Evolutionary conservation across 1,284 basidiomycete species (phyloP).

Genomic region (Cutaneotrichosporon daszewskae): DNA sequence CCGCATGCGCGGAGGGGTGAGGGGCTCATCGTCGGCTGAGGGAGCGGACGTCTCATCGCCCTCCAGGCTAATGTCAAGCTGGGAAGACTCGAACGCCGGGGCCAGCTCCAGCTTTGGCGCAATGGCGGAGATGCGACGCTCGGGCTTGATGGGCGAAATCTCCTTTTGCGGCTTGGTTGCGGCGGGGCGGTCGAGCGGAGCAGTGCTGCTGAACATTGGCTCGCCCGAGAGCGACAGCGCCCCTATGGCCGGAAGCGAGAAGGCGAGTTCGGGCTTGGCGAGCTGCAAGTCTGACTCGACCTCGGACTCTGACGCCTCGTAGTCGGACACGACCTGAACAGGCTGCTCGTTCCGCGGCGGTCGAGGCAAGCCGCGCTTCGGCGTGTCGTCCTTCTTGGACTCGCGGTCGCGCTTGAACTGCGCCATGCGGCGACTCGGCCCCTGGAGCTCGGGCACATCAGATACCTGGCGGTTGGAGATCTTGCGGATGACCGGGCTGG

Average conservation of each 20-base stretch:
- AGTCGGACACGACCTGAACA: slow-evolving; percentile 9
- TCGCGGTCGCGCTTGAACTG: slow-evolving; percentile 17
- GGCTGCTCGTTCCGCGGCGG: slow-evolving; percentile 31
- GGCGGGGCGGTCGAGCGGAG: too few relatives aligned
- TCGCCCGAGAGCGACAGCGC: too few relatives aligned
- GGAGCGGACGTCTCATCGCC: not conserved
- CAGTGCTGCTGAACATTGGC: too few relatives aligned
- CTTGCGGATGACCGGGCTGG: slow-evolving; percentile 12
- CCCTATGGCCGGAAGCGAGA: slow-evolving; percentile 38
- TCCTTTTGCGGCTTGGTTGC: too few relatives aligned
- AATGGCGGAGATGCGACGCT: slow-evolving; percentile 8
- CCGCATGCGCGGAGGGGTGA: slow-evolving; percentile 28
- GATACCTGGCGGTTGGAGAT: slow-evolving; percentile 16
- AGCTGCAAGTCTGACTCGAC: too few relatives aligned
- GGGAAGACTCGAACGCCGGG: slow-evolving; percentile 1
- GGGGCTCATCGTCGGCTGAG: slow-evolving; percentile 22
- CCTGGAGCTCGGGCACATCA: slow-evolving; percentile 28
- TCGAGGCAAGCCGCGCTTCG: slow-evolving; percentile 5
- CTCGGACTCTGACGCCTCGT: slow-evolving; percentile 6
- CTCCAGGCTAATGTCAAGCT: not conserved
- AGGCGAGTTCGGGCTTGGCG: slow-evolving; percentile 27
- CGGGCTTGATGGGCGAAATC: too few relatives aligned
- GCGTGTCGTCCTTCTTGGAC: slow-evolving; percentile 1
- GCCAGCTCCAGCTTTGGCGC: slow-evolving; percentile 5
- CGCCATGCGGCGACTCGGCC: slow-evolving; percentile 33